phyloP scores from a whole-genome alignment of 2,329 filamentous ascomycete species.

The Thyridium curvatum region DNA sequence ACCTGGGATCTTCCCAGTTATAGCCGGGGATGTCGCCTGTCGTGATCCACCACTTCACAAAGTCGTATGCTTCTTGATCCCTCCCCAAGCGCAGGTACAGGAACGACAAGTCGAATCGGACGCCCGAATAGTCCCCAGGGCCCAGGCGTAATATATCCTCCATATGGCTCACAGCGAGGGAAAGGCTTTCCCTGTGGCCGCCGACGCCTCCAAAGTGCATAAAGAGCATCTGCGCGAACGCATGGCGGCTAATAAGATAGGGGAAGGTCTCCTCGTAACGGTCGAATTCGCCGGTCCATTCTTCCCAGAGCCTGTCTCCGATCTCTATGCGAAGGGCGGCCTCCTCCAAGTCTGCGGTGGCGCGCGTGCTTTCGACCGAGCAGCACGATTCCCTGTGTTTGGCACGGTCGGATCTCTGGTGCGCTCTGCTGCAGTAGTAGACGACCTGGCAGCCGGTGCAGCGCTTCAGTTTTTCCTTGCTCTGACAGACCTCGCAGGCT shows the following conservation, averaged over 20 bases:
- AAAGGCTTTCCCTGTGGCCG: slow-evolving; percentile 10
- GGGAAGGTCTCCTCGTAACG: background rate
- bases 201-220: slow-evolving; percentile 7
- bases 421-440: slow-evolving; percentile 11
- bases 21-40: background rate
- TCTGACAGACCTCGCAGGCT: slow-evolving; percentile 1
- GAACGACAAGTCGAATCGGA: slow-evolving; percentile 10
- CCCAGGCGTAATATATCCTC: slow-evolving; percentile 11
- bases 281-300: too few relatives aligned
- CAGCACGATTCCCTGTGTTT: slow-evolving; percentile 11
- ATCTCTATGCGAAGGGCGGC: too few relatives aligned
- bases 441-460: slow-evolving; percentile 11
- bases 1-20: background rate
- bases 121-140: slow-evolving; percentile 10
- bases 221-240: background rate
- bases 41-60: slow-evolving; percentile 12
- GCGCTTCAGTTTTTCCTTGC: slow-evolving; percentile 7
- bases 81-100: slow-evolving; percentile 12
- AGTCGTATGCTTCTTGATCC: slow-evolving; percentile 17
- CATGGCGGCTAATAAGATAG: slow-evolving; percentile 9
- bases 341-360: background rate
- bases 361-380: slow-evolving; percentile 6
- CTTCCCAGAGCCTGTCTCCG: too few relatives aligned
- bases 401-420: slow-evolving; percentile 10
- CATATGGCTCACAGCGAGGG: slow-evolving; percentile 8